These are phyloP conservation scores for Omphalotus guepiniiformis DNA, from an alignment of 768 basidiomycete species.

Conservation along the genomic window DNA sequence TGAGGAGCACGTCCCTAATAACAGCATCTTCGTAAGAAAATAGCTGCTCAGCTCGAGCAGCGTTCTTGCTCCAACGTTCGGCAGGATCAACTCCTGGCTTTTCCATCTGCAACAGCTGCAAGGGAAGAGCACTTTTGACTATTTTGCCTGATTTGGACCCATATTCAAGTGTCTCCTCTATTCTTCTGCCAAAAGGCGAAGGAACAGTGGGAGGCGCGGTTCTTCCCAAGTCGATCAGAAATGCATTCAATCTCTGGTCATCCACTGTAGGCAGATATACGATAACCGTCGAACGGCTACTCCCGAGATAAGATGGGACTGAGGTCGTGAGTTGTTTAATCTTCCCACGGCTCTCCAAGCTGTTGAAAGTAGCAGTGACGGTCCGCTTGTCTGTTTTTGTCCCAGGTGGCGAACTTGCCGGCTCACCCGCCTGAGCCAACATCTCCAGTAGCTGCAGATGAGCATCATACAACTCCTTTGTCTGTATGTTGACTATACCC, in stretches of 20 bases:
- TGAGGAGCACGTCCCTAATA: constrained; percentile 59
- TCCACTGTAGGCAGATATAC: constrained; percentile 59
- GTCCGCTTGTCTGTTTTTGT: constrained; percentile 75
- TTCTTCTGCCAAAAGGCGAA: constrained; percentile 39
- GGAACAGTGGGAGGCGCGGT: constrained; percentile 25
- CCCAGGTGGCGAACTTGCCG: constrained; percentile 65
- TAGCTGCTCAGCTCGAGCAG: constrained; percentile 44
- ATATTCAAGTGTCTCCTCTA: constrained; percentile 54
- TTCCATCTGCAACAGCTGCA: constrained; percentile 45
- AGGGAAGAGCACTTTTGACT: constrained; percentile 29
- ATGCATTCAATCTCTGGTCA: constrained; percentile 50
- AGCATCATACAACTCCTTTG: constrained; percentile 66
- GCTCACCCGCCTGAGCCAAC: constrained; percentile 55
- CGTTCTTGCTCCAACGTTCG: constrained; percentile 44
- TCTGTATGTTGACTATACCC: constrained; percentile 62
- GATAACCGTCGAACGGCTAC: constrained; percentile 54
- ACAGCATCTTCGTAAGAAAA: constrained; percentile 49
- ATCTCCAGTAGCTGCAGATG: constrained; percentile 60
- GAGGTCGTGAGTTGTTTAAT: constrained; percentile 69
- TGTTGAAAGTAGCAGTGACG: constrained; percentile 52
- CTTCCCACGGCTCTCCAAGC: constrained; percentile 59
- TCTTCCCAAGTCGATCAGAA: constrained; percentile 52
- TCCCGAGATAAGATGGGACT: constrained; percentile 54
- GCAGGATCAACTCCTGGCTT: constrained; percentile 32
- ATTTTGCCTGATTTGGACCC: constrained; percentile 36